Evolutionary conservation across 1,139 yeast species (phyloP).

Genomic region (Scheffersomyces quercinus): DNA sequence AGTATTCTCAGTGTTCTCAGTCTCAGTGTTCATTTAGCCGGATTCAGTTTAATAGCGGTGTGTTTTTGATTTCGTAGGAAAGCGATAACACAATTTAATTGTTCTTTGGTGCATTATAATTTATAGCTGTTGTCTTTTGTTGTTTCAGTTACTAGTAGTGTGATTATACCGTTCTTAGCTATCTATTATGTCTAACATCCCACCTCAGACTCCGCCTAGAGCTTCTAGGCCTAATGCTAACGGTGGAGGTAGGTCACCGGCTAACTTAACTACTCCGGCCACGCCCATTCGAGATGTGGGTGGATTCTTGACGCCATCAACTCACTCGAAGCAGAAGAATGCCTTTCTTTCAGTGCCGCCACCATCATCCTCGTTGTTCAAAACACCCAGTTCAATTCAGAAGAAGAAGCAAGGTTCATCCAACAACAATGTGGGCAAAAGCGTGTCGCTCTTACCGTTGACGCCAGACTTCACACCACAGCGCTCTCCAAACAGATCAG

Average conservation of each 20-base stretch:
- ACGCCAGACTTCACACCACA: conserved; percentile 42
- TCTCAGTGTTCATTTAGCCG: too few species aligned
- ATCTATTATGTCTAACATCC: neutral
- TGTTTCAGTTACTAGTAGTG: too few species aligned
- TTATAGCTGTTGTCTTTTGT: too few species aligned
- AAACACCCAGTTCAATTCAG: conserved; percentile 12
- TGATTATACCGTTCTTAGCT: too few species aligned
- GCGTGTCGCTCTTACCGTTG: conserved; percentile 17
- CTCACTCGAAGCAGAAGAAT: conserved; percentile 9
- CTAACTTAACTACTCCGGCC: neutral
- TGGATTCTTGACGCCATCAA: conserved; percentile 11
- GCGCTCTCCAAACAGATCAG: conserved; percentile 12
- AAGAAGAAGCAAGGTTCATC: conserved; percentile 8
- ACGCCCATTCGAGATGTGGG: neutral
- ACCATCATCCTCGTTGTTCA: conserved; percentile 5
- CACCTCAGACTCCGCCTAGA: neutral
- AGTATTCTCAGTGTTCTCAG: too few species aligned
- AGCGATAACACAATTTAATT: too few species aligned
- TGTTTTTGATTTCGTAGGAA: too few species aligned
- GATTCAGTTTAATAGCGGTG: too few species aligned
- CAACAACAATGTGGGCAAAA: neutral
- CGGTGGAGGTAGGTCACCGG: neutral
- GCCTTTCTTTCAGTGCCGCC: conserved; percentile 3
- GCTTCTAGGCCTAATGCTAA: neutral
- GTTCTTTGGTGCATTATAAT: too few species aligned